Evolutionary conservation across 345 rosid genomes (phyloP).

Genomic region (Physaria fendleri): DNA sequence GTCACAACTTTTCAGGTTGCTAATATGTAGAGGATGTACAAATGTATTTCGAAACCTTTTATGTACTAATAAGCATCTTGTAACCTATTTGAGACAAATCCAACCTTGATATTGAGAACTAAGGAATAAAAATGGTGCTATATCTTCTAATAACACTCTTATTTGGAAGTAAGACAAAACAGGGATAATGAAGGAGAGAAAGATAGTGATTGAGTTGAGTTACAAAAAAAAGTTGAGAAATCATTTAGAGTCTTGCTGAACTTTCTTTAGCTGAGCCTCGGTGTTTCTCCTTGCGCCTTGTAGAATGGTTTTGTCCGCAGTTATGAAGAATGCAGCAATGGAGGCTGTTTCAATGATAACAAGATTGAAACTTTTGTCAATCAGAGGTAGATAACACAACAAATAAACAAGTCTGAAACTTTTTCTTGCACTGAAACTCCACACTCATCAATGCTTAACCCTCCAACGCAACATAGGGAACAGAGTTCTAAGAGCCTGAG

Average conservation of each 20-base stretch:
- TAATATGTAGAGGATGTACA: not conserved
- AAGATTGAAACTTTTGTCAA: not conserved
- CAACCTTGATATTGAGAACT: not conserved
- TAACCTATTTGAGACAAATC: not conserved
- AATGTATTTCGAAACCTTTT: not conserved
- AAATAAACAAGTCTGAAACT: too few relatives aligned
- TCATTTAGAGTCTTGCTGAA: slow-evolving; percentile 23
- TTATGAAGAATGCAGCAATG: slow-evolving; percentile 86
- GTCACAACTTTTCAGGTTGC: slow-evolving; percentile 3
- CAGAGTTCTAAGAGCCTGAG: not conserved
- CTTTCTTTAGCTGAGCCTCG: slow-evolving; percentile 28
- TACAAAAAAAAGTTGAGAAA: not conserved
- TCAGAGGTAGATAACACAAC: not conserved
- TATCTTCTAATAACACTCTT: not conserved
- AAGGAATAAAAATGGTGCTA: not conserved
- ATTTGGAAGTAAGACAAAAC: slow-evolving; percentile 11
- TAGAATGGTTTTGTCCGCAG: slow-evolving; percentile 90
- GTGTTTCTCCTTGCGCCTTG: slow-evolving; percentile 56
- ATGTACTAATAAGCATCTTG: not conserved
- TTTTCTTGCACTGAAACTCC: too few relatives aligned
- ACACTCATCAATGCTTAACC: not conserved
- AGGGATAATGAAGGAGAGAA: slow-evolving; percentile 2
- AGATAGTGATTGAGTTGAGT: slow-evolving; percentile 1
- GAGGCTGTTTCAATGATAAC: slow-evolving; percentile 28
- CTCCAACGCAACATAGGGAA: not conserved